A percentile compares a stretch with the other conserved stretches of the same genome.
These are phyloP conservation scores for Penicillium sp. DNA, from an alignment of 2,329 filamentous ascomycete genomes.

Conservation along the genomic window DNA sequence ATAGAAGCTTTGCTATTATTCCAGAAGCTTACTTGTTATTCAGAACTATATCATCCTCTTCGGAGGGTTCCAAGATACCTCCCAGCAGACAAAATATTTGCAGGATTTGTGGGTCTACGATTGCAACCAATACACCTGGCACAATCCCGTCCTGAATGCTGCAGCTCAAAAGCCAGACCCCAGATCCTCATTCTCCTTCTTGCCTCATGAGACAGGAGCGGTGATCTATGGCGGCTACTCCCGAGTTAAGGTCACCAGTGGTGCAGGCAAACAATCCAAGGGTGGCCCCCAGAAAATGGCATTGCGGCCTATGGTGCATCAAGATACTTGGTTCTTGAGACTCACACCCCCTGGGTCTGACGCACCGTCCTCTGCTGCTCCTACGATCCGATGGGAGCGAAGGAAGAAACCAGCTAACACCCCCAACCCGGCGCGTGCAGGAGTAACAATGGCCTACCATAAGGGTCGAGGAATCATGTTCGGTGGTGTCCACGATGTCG, in stretches of 20 bases:
- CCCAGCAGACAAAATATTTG: constrained; percentile 90
- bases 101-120: constrained; percentile 96
- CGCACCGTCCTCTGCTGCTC: constrained; percentile 66
- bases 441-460: constrained; percentile 92
- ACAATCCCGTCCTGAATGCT: constrained; percentile 72
- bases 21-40: neutral
- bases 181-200: constrained; percentile 85
- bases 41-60: constrained; percentile 90
- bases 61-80: constrained; percentile 96
- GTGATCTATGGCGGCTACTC: constrained; percentile 94
- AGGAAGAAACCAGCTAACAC: constrained; percentile 90
- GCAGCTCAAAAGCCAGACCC: constrained; percentile 87
- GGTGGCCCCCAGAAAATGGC: constrained; percentile 68
- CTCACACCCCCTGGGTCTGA: constrained; percentile 74
- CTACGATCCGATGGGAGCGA: constrained; percentile 85
- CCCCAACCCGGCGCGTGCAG: constrained; percentile 80
- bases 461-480: constrained; percentile 92
- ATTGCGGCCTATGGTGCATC: constrained; percentile 85
- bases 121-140: constrained; percentile 83
- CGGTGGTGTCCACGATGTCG: constrained; percentile 91
- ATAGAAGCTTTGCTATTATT: neutral
- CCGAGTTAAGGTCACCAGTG: constrained; percentile 73
- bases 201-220: constrained; percentile 88
- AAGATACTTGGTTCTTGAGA: constrained; percentile 91
- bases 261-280: constrained; percentile 64